Base-by-base conservation (phyloP, 2,329 filamentous ascomycete species). In the Arachnopeziza araneosa region DNA sequence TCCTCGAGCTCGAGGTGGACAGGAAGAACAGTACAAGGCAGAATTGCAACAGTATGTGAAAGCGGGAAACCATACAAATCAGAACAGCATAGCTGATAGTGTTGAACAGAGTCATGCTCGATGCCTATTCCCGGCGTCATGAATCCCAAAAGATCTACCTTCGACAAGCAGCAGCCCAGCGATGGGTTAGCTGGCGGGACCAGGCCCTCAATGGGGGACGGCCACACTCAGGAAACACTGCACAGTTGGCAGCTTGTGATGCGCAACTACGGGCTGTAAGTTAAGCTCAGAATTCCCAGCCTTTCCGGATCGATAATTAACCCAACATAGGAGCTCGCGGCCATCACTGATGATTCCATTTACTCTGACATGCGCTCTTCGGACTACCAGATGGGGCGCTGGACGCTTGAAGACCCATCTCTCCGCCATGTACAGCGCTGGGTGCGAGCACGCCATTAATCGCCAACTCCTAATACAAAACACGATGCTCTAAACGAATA, bases 71-170 rank as follows among this genome's bases (percentile, higher is more conserved):
- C 30, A 36, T 24, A 53, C 10, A 22, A 19, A 14, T 26, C 21
- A 21, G 14, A 14, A 48, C 17, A n/a, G 22, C 2, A 26, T 10
- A 22, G 8, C 24, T 50, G 26, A 24, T 23, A 32, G 9, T 30
- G 30, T 26, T 44, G 19, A 51, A 54, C 49, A 85, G 83, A 67
- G 78, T 86, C 60, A 75, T 81, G 54, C 76, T 87, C 50, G 85
- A 88, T 66, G 82, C 83, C 23, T 84, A 80, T 66, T 77, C 83
- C 9, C 78, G 85, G 66, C 78, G 85, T 56, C 85, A 87, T 71
- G 82, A 86, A 68, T 83, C 76, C 26, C 84, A 85, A 65, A 87
- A 86, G 75, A 87, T 87, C 65, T 85, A 83, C 66, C 75, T 84
- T 60, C 79, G 84, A 36, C 85, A 87, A 70, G 76, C 75, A 24